Evolutionary conservation across 352 stramenopile species (phyloP), one percentile per base, ranked within the genome.

Genomic region (Pythium periplocum): DNA sequence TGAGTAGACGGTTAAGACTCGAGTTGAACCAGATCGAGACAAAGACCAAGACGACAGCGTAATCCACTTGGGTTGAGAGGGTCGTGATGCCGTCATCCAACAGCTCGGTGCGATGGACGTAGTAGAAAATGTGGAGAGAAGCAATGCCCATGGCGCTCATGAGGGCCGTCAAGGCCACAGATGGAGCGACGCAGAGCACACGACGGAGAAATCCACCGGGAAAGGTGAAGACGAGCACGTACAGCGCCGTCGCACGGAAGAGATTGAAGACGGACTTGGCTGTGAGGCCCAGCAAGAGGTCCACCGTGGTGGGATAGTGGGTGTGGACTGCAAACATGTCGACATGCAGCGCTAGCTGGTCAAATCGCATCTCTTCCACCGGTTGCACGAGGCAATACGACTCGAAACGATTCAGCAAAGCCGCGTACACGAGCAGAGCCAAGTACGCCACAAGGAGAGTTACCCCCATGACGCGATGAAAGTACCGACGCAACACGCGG

Each of bases 261-360:
- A 84, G 60, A 48, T 86, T 83, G 52, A 88, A 74, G 0, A 69
- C 64, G 1, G 75, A 85, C 55, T 75, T 86, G n/a, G 68, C 71
- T 3, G 66, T 58, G 2, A 88, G 65, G 3, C 58, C 57, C 3
- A 79, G 44, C 33, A 81, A 3, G 31, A 81, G 32, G 5, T 79
- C 64, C 12, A 87, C 61, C 0, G 65, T 56, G 4, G 68, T 78
- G 2, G 51, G 6, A 39, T 73, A 84, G 17, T 46, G 53, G 0
- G 64, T 56, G 50, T 82, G 71, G 12, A 83, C 59, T 0, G 71
- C 59, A 35, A 84, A 79, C 1, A 81, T 48, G 36, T 80, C 51
- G 11, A 65, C 44, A 11, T 71, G 36, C 4, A 85, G 57, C 11
- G 74, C 66, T 1, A 82, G 55, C 1, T 36, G 42, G 47, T 80